phyloP scores from a whole-genome alignment of 2,329 filamentous ascomycete species.

The Aureobasidium vineae region DNA sequence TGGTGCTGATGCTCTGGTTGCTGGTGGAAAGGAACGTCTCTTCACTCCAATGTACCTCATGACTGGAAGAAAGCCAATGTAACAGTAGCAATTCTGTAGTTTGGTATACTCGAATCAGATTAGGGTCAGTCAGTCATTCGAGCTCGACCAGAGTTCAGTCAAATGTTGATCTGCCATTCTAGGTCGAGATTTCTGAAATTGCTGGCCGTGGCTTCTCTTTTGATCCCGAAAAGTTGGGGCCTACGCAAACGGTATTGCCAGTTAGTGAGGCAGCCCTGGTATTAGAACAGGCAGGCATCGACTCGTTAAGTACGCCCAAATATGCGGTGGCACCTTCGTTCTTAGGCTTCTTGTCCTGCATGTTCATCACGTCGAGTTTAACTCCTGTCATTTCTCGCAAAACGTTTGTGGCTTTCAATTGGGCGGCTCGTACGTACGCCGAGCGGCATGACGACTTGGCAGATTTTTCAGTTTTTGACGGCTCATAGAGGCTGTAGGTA shows the following conservation, averaged over 20 bases:
- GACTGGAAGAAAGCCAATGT: constrained; percentile 77
- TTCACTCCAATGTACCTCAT: constrained; percentile 99
- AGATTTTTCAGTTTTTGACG: too few relatives aligned
- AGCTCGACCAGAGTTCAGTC: too few relatives aligned
- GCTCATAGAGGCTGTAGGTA: neutral
- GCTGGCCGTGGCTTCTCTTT: too few relatives aligned
- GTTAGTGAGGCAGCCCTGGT: too few relatives aligned
- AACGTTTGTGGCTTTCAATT: neutral
- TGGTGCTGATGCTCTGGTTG: constrained; percentile 81
- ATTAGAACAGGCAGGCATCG: neutral
- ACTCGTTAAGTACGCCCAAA: neutral
- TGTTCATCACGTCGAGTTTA: neutral
- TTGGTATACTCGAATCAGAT: neutral
- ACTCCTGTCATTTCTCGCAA: neutral
- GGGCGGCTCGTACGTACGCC: neutral
- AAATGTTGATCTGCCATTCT: too few relatives aligned
- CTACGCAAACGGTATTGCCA: too few relatives aligned
- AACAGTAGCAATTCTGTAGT: neutral
- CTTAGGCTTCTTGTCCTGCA: neutral
- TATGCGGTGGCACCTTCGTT: neutral
- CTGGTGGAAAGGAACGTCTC: constrained; percentile 81
- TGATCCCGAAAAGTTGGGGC: too few relatives aligned
- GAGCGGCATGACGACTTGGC: constrained; percentile 14
- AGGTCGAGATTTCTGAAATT: too few relatives aligned
- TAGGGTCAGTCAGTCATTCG: too few relatives aligned